Evolutionary conservation across 2,329 filamentous ascomycete species (phyloP).

Genomic region (Colletotrichum brevisporum): DNA sequence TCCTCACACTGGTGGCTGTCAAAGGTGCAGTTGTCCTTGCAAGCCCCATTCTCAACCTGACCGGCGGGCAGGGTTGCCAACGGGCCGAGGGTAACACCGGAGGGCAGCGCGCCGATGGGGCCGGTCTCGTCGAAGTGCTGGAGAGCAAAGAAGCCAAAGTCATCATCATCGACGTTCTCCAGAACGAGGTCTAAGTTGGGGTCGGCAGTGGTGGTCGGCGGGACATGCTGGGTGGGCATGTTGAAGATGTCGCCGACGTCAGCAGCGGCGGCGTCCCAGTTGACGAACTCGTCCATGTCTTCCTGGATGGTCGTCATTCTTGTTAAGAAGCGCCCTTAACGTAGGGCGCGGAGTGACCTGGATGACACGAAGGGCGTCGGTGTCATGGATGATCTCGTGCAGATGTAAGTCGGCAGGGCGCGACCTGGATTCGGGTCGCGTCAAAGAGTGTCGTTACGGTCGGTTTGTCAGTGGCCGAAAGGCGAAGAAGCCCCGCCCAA

Average conservation of each 20-base stretch:
- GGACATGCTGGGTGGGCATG: slow-evolving; percentile 52
- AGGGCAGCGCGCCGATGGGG: slow-evolving; percentile 44
- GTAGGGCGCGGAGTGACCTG: slow-evolving; percentile 27
- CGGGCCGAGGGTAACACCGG: background rate
- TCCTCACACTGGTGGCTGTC: slow-evolving; percentile 21
- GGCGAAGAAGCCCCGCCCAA: slow-evolving; percentile 36
- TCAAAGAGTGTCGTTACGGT: slow-evolving; percentile 17
- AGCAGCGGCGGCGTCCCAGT: slow-evolving; percentile 69
- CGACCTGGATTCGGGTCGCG: slow-evolving; percentile 1
- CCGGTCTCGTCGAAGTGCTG: slow-evolving; percentile 66
- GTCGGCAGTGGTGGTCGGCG: slow-evolving; percentile 45
- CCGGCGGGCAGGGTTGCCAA: slow-evolving; percentile 12
- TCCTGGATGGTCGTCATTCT: slow-evolving; percentile 57
- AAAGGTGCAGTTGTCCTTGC: slow-evolving; percentile 8
- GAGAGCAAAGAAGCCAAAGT: slow-evolving; percentile 72
- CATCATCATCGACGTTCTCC: slow-evolving; percentile 69
- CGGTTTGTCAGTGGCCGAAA: slow-evolving; percentile 23
- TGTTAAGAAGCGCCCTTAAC: slow-evolving; percentile 29
- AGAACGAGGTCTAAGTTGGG: slow-evolving; percentile 68
- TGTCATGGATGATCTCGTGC: slow-evolving; percentile 24
- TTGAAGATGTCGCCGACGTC: slow-evolving; percentile 51
- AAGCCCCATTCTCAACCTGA: slow-evolving; percentile 5
- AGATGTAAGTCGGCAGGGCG: slow-evolving; percentile 35
- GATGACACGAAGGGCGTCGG: slow-evolving; percentile 34
- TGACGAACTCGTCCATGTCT: slow-evolving; percentile 74